These are phyloP conservation scores for Fusarium sp. DNA, from an alignment of 2,329 filamentous ascomycete genomes.

Conservation along the genomic window DNA sequence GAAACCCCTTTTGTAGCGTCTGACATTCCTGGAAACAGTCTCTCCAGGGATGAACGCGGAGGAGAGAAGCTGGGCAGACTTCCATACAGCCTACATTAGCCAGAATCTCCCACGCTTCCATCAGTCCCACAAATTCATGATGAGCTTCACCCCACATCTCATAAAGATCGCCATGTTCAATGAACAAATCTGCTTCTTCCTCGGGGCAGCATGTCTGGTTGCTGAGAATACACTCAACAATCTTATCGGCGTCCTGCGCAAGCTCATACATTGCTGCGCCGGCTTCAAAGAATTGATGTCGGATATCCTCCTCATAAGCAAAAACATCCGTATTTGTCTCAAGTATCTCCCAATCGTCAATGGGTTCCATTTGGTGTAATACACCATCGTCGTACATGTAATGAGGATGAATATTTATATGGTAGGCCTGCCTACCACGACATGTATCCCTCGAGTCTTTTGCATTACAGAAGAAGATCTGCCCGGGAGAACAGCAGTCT, in stretches of 20 bases:
- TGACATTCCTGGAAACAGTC: background rate
- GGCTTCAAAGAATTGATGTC: constrained; percentile 17
- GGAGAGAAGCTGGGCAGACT: constrained; percentile 6
- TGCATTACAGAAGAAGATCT: background rate
- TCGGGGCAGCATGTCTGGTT: background rate
- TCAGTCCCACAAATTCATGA: background rate
- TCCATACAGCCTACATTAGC: constrained; percentile 23
- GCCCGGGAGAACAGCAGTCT: background rate
- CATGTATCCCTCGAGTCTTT: background rate
- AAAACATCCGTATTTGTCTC: background rate
- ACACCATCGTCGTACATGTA: background rate
- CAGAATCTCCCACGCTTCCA: constrained; percentile 15
- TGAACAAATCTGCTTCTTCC: background rate
- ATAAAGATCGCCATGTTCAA: background rate
- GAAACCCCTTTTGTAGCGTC: background rate
- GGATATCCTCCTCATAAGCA: constrained; percentile 15
- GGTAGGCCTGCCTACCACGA: constrained; percentile 18
- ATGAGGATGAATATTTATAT: constrained; percentile 1
- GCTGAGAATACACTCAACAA: background rate
- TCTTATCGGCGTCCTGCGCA: background rate
- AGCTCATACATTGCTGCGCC: constrained; percentile 9
- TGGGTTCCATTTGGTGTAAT: background rate
- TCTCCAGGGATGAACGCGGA: background rate
- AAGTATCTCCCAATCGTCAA: background rate
- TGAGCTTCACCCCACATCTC: background rate